Conservation (phyloP, 495 filamentous ascomycete species). For the Penicillium simplicissimum region DNA sequence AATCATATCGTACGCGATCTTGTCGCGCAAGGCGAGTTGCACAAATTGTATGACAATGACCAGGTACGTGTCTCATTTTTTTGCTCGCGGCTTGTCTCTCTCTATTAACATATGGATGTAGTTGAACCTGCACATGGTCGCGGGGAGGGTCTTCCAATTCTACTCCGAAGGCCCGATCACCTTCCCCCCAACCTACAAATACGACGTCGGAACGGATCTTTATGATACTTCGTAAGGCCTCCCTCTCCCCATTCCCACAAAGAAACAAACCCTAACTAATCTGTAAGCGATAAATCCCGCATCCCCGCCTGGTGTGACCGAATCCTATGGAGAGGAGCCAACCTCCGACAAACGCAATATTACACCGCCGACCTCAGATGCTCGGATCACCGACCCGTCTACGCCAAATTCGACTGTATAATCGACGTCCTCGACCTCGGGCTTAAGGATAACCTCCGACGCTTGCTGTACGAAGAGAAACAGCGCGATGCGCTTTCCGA, state of each 20-base stretch:
- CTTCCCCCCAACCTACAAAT: constrained; percentile 95
- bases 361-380: constrained; percentile 74
- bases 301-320: constrained; percentile 98
- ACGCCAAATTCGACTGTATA: constrained; percentile 78
- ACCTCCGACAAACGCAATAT: constrained; percentile 80
- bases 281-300: constrained; percentile 76
- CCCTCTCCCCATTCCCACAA: background rate
- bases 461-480: constrained; percentile 68
- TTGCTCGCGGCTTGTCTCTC: background rate
- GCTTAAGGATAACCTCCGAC: constrained; percentile 67
- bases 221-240: constrained; percentile 86
- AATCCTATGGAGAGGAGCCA: constrained; percentile 80
- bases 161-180: constrained; percentile 84
- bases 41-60: constrained; percentile 87
- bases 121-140: constrained; percentile 95
- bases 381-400: constrained; percentile 94
- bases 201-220: constrained; percentile 77
- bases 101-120: constrained; percentile 10
- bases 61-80: constrained; percentile 56
- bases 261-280: background rate
- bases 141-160: constrained; percentile 82
- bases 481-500: constrained; percentile 49
- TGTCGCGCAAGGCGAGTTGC: constrained; percentile 67
- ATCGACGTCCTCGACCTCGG: constrained; percentile 77
- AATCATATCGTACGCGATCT: constrained; percentile 78